Conservation (phyloP, 1,284 basidiomycete genomes). For the Xerocomus cyaneibrunnescens region DNA sequence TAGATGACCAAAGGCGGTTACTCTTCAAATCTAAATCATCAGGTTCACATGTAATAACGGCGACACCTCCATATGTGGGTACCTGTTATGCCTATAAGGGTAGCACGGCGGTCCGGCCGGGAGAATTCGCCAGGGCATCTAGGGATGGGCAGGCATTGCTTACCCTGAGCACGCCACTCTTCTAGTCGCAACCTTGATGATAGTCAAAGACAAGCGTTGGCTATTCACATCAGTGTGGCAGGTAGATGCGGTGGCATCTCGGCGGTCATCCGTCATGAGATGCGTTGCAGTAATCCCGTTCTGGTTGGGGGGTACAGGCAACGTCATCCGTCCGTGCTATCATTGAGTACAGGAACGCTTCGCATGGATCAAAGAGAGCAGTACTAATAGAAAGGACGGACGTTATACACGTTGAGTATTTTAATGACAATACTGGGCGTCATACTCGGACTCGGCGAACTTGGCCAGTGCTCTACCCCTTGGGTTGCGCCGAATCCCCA, state of each 20-base stretch:
- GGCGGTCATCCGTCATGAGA: conserved; percentile 17
- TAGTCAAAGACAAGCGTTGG: conserved; percentile 17
- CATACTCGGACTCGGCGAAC: conserved; percentile 26
- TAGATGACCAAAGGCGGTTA: conserved; percentile 11
- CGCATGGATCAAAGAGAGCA: conserved; percentile 28
- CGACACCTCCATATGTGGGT: conserved; percentile 8
- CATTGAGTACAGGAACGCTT: conserved; percentile 30
- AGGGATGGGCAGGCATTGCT: conserved; percentile 12
- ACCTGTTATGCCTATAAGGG: conserved; percentile 4
- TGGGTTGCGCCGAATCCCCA: conserved; percentile 28
- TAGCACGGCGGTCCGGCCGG: conserved; percentile 14
- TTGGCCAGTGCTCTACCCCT: conserved; percentile 8
- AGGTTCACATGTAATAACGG: conserved; percentile 14
- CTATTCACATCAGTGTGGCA: conserved; percentile 20
- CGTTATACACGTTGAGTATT: conserved; percentile 29
- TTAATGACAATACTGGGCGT: conserved; percentile 20
- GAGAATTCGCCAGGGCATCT: conserved; percentile 15
- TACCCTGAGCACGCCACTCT: conserved; percentile 26
- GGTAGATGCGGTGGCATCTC: conserved; percentile 28
- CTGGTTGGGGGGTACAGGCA: conserved; percentile 20
- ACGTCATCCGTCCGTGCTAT: conserved; percentile 23
- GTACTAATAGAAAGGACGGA: conserved; percentile 17
- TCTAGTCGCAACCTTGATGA: conserved; percentile 22
- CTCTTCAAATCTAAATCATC: too few species aligned
- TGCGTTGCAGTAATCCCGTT: conserved; percentile 12